phyloP scores from a whole-genome alignment of 108 stramenopile species.

The Schizochytrium sp. region DNA sequence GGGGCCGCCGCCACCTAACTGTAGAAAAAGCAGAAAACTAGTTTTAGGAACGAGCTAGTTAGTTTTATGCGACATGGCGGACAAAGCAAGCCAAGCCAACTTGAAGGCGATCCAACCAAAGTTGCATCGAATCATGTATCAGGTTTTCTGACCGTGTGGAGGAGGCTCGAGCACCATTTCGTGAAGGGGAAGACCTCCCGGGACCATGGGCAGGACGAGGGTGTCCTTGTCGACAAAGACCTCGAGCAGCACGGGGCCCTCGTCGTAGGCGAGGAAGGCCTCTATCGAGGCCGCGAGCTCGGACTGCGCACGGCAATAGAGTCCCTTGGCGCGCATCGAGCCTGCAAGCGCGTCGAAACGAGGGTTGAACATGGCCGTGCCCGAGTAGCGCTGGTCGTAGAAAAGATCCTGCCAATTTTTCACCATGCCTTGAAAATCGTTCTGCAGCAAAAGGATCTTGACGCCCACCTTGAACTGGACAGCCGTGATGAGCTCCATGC shows the following conservation, averaged over 20 bases:
- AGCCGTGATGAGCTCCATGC: constrained; percentile 78
- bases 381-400: constrained; percentile 72
- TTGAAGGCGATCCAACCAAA: too few relatives aligned
- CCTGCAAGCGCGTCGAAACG: constrained; percentile 63
- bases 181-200: not conserved
- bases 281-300: constrained; percentile 66
- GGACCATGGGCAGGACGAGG: not conserved
- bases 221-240: constrained; percentile 56
- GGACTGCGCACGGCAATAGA: constrained; percentile 63
- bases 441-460: constrained; percentile 78
- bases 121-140: too few relatives aligned
- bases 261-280: constrained; percentile 67
- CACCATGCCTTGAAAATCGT: constrained; percentile 85
- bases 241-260: constrained; percentile 80
- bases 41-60: too few relatives aligned
- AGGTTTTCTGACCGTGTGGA: too few relatives aligned
- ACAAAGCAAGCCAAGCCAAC: too few relatives aligned
- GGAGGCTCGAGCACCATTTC: constrained; percentile 1
- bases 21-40: too few relatives aligned
- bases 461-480: constrained; percentile 70
- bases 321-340: constrained; percentile 65
- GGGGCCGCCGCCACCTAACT: too few relatives aligned
- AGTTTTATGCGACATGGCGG: too few relatives aligned
- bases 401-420: constrained; percentile 85
- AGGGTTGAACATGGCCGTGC: constrained; percentile 69